These are phyloP conservation scores for Epichloe sylvatica DNA, from an alignment of 2,329 filamentous ascomycete genomes.

Conservation along the genomic window DNA sequence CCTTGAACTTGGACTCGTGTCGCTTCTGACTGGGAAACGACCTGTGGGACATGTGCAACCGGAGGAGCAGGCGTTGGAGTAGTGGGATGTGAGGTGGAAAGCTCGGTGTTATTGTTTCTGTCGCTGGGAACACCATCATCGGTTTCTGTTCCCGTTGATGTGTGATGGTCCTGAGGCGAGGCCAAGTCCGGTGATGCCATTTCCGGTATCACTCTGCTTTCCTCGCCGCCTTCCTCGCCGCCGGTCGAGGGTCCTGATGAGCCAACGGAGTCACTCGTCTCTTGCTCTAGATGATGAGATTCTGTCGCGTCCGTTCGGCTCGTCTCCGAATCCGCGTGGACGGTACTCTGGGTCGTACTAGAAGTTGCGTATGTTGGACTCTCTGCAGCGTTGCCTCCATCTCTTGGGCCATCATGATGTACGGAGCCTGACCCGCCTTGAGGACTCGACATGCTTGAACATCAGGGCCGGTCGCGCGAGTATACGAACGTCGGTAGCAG, in stretches of 20 bases:
- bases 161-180: neutral
- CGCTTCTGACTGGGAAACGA: neutral
- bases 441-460: slow-evolving; percentile 20
- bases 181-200: neutral
- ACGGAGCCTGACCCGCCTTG: slow-evolving; percentile 13
- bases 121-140: neutral
- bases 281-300: neutral
- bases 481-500: neutral
- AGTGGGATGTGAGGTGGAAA: neutral
- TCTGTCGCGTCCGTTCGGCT: neutral
- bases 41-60: neutral
- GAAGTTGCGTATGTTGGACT: neutral
- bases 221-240: neutral
- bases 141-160: neutral
- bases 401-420: slow-evolving; percentile 4
- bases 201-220: neutral
- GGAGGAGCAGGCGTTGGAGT: neutral
- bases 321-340: neutral
- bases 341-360: neutral
- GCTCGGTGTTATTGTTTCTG: neutral
- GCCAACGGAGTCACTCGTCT: neutral
- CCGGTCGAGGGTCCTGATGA: neutral
- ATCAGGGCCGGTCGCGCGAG: slow-evolving; percentile 8
- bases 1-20: neutral
- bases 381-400: neutral